phyloP scores from a whole-genome alignment of 2,329 filamentous ascomycete genomes.

The Fusarium sp. region DNA sequence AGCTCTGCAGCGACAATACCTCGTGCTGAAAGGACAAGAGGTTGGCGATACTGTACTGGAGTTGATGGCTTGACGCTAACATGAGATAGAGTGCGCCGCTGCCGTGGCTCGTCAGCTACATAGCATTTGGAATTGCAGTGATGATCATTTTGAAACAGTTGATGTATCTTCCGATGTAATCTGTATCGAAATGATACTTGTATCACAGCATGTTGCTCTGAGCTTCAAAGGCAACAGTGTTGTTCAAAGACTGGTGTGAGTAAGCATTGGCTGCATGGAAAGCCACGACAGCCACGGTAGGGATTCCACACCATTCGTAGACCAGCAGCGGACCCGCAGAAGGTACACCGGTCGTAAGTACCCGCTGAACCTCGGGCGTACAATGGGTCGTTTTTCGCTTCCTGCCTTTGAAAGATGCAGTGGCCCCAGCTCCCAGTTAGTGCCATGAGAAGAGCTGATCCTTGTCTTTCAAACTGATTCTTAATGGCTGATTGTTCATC shows the following conservation, averaged over 20 bases:
- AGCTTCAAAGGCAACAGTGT: slow-evolving; percentile 1
- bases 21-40: slow-evolving; percentile 4
- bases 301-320: slow-evolving; percentile 5
- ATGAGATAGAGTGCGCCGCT: slow-evolving; percentile 23
- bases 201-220: background rate
- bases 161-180: slow-evolving; percentile 2
- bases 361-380: background rate
- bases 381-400: slow-evolving; percentile 13
- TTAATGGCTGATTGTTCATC: slow-evolving; percentile 21
- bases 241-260: slow-evolving; percentile 13
- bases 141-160: slow-evolving; percentile 12
- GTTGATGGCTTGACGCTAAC: slow-evolving; percentile 3
- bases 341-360: slow-evolving; percentile 31
- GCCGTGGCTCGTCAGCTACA: slow-evolving; percentile 8
- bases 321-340: slow-evolving; percentile 4
- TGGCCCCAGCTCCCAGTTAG: slow-evolving; percentile 35
- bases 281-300: slow-evolving; percentile 18
- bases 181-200: background rate
- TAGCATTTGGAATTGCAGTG: slow-evolving; percentile 3
- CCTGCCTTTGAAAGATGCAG: slow-evolving; percentile 24
- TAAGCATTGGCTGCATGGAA: slow-evolving; percentile 13
- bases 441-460: slow-evolving; percentile 18
- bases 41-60: slow-evolving; percentile 14
- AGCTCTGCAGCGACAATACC: slow-evolving; percentile 5
- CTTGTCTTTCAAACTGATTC: slow-evolving; percentile 12